Conservation (phyloP, 2,329 filamentous ascomycete genomes). For the Penicillium olsonii region DNA sequence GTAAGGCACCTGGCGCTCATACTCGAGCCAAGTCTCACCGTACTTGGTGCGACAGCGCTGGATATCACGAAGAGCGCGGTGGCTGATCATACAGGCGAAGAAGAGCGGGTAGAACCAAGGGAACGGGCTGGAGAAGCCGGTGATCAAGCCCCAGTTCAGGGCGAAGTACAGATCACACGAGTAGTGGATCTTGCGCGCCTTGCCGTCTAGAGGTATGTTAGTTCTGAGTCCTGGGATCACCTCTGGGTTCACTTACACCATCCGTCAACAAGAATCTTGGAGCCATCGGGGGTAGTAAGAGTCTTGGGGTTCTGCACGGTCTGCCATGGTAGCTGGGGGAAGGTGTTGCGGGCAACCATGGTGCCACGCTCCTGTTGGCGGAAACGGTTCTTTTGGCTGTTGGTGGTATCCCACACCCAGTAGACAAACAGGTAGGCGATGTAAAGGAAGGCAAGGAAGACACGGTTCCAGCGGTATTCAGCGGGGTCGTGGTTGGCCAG, state of each 20-base stretch:
- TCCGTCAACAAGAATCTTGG: constrained; percentile 77
- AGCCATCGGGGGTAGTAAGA: constrained; percentile 71
- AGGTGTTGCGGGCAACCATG: constrained; percentile 69
- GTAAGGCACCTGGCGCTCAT: constrained; percentile 77
- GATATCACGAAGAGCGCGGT: constrained; percentile 75
- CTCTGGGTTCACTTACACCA: constrained; percentile 63
- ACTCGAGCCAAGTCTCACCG: constrained; percentile 78
- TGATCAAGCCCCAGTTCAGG: constrained; percentile 76
- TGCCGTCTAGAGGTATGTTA: constrained; percentile 54
- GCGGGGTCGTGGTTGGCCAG: constrained; percentile 79
- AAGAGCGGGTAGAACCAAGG: constrained; percentile 89
- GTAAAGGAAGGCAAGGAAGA: constrained; percentile 66
- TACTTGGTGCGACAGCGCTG: constrained; percentile 75
- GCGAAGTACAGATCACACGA: constrained; percentile 79
- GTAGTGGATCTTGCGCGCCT: constrained; percentile 79
- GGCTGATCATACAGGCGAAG: constrained; percentile 76
- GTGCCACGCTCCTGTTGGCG: constrained; percentile 76
- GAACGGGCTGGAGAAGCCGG: constrained; percentile 77
- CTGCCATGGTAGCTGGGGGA: constrained; percentile 90
- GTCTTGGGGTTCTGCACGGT: constrained; percentile 76
- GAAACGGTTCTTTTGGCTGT: constrained; percentile 93
- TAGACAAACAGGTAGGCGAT: constrained; percentile 77
- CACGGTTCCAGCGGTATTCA: constrained; percentile 74
- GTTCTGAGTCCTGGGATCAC: background rate
- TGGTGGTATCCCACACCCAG: constrained; percentile 89